A percentile compares a stretch with the other conserved stretches of the same genome.
phyloP scores from a whole-genome alignment of 2,329 filamentous ascomycete genomes.

The Verruconis gallopava region DNA sequence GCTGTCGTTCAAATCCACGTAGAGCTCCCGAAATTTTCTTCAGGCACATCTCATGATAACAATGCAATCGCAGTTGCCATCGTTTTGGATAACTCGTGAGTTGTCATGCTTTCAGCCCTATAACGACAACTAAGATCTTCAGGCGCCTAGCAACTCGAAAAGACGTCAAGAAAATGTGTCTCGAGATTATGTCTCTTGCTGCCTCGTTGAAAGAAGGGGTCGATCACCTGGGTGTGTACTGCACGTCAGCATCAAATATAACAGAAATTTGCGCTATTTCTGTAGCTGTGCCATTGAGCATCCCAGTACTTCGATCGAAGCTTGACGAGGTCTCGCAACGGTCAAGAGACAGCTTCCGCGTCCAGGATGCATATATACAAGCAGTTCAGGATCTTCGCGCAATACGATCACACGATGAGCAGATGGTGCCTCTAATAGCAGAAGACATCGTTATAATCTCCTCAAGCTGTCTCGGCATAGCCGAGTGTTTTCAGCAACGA shows the following conservation, averaged over 20 bases:
- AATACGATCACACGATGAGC: background rate
- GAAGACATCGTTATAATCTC: conserved; percentile 6
- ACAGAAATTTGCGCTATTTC: conserved; percentile 1
- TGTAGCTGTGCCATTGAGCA: conserved; percentile 1
- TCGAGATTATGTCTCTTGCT: conserved; percentile 5
- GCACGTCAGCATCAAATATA: background rate
- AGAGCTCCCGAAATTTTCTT: conserved; percentile 14
- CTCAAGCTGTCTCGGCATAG: background rate
- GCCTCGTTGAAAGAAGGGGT: background rate
- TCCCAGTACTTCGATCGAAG: background rate
- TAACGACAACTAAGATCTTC: background rate
- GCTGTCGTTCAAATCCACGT: conserved; percentile 7
- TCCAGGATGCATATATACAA: conserved; percentile 2
- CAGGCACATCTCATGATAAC: conserved; percentile 11
- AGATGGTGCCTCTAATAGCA: background rate
- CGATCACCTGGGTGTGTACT: conserved; percentile 3
- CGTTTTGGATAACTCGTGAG: conserved; percentile 26
- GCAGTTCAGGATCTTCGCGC: conserved; percentile 1
- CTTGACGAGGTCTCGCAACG: background rate
- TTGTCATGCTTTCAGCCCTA: conserved; percentile 4
- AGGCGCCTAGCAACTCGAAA: conserved; percentile 8
- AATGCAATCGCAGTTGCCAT: conserved; percentile 21
- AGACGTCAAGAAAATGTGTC: conserved; percentile 7
- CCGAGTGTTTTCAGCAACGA: background rate
- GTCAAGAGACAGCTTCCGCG: conserved; percentile 1